These are phyloP conservation scores for Tolypocladium endophyticum DNA, from an alignment of 2,329 filamentous ascomycete species.

Conservation along the genomic window DNA sequence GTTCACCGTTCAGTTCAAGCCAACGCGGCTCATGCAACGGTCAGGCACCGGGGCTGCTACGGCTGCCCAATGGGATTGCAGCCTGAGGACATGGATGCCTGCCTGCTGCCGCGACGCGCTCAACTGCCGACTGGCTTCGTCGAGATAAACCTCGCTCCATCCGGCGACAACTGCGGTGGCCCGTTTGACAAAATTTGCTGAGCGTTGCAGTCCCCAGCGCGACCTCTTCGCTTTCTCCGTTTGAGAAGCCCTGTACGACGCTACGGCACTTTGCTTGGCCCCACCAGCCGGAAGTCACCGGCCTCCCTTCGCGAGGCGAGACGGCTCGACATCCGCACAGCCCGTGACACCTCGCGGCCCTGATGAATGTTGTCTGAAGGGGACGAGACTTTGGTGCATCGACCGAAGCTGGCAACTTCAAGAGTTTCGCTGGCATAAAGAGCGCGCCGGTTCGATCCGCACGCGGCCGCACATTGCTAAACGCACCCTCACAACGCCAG, in stretches of 20 bases:
- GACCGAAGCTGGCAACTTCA: not conserved
- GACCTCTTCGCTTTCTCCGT: not conserved
- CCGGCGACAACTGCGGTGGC: not conserved
- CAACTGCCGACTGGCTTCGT: not conserved
- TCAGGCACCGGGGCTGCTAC: too few relatives aligned
- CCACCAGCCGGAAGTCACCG: not conserved
- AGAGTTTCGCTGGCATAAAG: not conserved
- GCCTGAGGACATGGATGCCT: not conserved
- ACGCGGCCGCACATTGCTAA: not conserved
- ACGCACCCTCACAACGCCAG: slow-evolving; percentile 2
- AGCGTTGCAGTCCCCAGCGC: not conserved
- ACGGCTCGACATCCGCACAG: not conserved
- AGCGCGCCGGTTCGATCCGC: not conserved
- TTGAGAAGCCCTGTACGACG: not conserved
- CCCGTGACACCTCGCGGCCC: not conserved
- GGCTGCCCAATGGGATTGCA: not conserved
- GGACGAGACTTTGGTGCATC: not conserved
- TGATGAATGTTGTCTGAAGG: not conserved
- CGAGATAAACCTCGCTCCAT: not conserved
- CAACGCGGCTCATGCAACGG: not conserved
- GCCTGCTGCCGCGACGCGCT: not conserved
- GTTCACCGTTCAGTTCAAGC: not conserved
- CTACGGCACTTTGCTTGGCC: not conserved
- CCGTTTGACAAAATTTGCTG: not conserved
- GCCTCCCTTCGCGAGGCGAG: not conserved